Conservation (phyloP, 331 rosid genomes). For the Stylosanthes scabra region DNA sequence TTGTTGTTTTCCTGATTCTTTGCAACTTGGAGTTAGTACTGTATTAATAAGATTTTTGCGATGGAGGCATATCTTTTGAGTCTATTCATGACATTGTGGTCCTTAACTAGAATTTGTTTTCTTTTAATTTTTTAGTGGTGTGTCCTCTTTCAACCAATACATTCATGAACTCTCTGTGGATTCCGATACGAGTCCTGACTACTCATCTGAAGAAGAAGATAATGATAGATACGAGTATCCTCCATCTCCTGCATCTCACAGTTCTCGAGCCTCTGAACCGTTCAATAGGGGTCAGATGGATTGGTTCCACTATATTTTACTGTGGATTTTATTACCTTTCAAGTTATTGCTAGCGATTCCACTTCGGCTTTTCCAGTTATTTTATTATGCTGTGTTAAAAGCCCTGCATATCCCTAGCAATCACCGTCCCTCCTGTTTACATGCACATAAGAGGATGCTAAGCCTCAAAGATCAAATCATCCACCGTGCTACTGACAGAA, state of each 20-base stretch:
- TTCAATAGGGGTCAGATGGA: conserved; percentile 48
- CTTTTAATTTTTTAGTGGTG: conserved; percentile 61
- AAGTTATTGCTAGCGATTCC: conserved; percentile 70
- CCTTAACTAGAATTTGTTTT: conserved; percentile 43
- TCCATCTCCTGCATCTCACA: conserved; percentile 65
- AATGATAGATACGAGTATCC: conserved; percentile 54
- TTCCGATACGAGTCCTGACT: conserved; percentile 72
- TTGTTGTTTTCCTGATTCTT: background rate
- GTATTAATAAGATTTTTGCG: conserved; percentile 11
- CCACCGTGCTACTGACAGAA: conserved; percentile 83
- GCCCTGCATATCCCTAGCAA: conserved; percentile 42
- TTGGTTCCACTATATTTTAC: conserved; percentile 58
- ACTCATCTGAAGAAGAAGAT: conserved; percentile 75
- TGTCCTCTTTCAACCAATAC: conserved; percentile 87
- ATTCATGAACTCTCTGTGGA: conserved; percentile 89
- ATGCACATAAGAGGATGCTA: conserved; percentile 53
- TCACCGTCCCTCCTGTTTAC: conserved; percentile 39
- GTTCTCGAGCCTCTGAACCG: conserved; percentile 66
- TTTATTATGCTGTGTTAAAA: conserved; percentile 40
- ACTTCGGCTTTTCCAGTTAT: conserved; percentile 37
- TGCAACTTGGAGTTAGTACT: background rate
- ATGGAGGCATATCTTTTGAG: conserved; percentile 8
- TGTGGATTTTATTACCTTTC: conserved; percentile 65
- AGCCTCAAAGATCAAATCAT: conserved; percentile 72
- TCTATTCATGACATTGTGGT: conserved; percentile 30